Conservation (phyloP, 306 rosid genomes). For the Quercus robur region DNA sequence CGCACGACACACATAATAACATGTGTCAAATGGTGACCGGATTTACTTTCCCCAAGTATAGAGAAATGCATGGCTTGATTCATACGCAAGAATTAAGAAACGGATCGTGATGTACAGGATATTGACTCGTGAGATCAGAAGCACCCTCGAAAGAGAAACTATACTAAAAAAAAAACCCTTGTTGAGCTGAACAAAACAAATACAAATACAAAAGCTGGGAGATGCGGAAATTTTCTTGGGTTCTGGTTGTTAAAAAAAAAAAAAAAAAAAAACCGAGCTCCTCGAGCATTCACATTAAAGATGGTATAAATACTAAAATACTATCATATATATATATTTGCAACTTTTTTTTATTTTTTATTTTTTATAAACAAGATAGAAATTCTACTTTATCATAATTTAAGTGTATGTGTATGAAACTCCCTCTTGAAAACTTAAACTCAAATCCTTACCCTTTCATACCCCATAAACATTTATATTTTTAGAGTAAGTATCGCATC, state of each 20-base stretch:
- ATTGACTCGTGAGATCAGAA: conserved; percentile 72
- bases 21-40: conserved; percentile 21
- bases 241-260: no score
- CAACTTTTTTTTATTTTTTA: no score
- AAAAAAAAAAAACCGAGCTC: no score
- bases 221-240: no score
- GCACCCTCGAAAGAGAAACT: conserved; percentile 67
- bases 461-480: fast-evolving
- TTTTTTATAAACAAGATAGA: fast-evolving
- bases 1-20: no score
- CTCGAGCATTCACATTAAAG: no score
- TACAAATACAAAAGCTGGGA: conserved; percentile 15
- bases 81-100: conserved; percentile 63
- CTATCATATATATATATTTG: no score
- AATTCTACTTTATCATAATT: fast-evolving
- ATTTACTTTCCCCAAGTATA: conserved; percentile 50
- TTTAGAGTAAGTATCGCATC: fast-evolving
- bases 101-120: conserved; percentile 71
- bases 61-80: conserved; percentile 66
- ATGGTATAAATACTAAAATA: no score
- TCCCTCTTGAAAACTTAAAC: fast-evolving
- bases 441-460: fast-evolving
- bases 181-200: conserved; percentile 55
- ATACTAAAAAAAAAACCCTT: conserved; percentile 61
- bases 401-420: fast-evolving